Evolutionary conservation across 1,284 basidiomycete genomes (phyloP).

Genomic region (Moesziomyces globuligerus): DNA sequence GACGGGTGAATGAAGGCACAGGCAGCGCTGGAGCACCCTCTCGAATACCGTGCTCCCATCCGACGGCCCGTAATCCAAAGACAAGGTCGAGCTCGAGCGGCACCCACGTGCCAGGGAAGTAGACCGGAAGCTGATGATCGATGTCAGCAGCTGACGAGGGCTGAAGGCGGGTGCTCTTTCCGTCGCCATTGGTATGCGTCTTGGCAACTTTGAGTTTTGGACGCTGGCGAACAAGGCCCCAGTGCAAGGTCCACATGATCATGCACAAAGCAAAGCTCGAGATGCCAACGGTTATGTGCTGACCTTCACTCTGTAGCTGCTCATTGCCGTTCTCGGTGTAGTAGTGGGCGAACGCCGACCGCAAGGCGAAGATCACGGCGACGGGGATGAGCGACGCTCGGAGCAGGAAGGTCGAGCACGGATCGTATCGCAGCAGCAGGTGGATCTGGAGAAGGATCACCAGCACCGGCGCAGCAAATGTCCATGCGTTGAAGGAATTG

Average conservation of each 20-base stretch:
- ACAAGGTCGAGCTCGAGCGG: slow-evolving; percentile 42
- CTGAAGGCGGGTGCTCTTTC: not conserved
- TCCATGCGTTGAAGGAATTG: slow-evolving; percentile 13
- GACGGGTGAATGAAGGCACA: slow-evolving; percentile 4
- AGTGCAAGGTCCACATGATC: slow-evolving; percentile 12
- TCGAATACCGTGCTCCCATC: slow-evolving; percentile 46
- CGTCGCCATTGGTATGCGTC: not conserved
- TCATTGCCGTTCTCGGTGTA: slow-evolving; percentile 8
- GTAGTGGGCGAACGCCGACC: slow-evolving; percentile 19
- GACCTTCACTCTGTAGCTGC: slow-evolving; percentile 26
- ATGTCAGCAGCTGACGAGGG: not conserved
- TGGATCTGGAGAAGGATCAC: slow-evolving; percentile 33
- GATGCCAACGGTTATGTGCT: slow-evolving; percentile 23
- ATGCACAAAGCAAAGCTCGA: slow-evolving; percentile 14
- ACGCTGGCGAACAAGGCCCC: slow-evolving; percentile 10
- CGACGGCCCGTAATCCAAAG: slow-evolving; percentile 33
- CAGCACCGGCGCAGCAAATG: slow-evolving; percentile 3
- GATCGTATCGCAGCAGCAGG: slow-evolving; percentile 30
- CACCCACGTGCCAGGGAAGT: slow-evolving; percentile 29
- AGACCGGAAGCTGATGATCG: slow-evolving; percentile 20
- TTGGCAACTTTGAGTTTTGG: slow-evolving; percentile 19
- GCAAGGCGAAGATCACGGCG: slow-evolving; percentile 19
- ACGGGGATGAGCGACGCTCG: slow-evolving; percentile 25
- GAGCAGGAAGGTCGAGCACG: slow-evolving; percentile 8
- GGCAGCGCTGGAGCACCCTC: slow-evolving; percentile 19